Evolutionary conservation across 805 yeast species (phyloP).

Genomic region (Candida tammaniensis): DNA sequence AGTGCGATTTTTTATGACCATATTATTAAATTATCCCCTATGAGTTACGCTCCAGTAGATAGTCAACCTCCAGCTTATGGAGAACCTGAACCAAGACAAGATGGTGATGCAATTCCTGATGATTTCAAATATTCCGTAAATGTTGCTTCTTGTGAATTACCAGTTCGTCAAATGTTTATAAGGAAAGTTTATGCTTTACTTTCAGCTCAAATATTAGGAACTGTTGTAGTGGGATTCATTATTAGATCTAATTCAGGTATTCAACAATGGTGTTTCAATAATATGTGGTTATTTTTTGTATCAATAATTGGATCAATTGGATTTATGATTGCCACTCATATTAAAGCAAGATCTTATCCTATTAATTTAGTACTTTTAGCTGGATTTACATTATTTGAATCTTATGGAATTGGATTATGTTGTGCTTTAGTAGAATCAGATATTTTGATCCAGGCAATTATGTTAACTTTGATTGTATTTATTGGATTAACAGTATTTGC

Average conservation of each 20-base stretch:
- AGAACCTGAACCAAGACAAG: constrained; percentile 19
- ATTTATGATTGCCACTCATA: constrained; percentile 58
- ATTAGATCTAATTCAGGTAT: constrained; percentile 45
- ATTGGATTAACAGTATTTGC: constrained; percentile 77
- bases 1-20: too few relatives aligned
- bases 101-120: constrained; percentile 50
- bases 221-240: constrained; percentile 55
- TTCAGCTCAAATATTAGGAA: constrained; percentile 58
- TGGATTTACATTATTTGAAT: constrained; percentile 72
- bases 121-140: constrained; percentile 81
- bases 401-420: constrained; percentile 66
- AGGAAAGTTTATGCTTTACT: constrained; percentile 77
- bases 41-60: constrained; percentile 10
- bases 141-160: constrained; percentile 74
- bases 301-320: constrained; percentile 60
- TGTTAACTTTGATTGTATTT: constrained; percentile 67
- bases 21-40: background rate
- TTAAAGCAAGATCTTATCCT: constrained; percentile 69
- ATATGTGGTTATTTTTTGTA: constrained; percentile 59
- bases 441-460: constrained; percentile 66
- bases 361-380: constrained; percentile 57
- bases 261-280: constrained; percentile 52
- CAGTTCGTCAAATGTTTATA: constrained; percentile 71
- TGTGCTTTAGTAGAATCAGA: constrained; percentile 62
- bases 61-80: constrained; percentile 13